Conservation (phyloP, 2,329 filamentous ascomycete genomes). For the Alternaria consortialis region DNA sequence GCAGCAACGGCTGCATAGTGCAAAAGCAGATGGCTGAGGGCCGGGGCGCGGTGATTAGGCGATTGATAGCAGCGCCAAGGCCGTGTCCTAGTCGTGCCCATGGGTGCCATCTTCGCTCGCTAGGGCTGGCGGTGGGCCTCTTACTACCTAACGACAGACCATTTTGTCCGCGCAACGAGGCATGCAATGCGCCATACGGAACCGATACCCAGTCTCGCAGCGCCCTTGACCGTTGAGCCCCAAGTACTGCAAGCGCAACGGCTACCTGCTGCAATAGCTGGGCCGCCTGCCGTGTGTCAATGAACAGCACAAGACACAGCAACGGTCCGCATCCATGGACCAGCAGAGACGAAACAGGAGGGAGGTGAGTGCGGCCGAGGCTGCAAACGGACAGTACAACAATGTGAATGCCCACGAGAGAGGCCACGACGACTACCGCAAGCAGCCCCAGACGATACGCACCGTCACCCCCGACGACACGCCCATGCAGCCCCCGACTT, state of each 20-base stretch:
- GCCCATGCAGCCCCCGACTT: not conserved
- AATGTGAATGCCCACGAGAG: constrained; percentile 12
- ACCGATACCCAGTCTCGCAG: constrained; percentile 18
- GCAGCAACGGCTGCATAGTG: not conserved
- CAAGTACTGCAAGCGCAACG: constrained; percentile 20
- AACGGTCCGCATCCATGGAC: constrained; percentile 40
- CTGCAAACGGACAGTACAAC: not conserved
- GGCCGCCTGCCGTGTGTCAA: constrained; percentile 26
- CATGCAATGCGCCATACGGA: constrained; percentile 35
- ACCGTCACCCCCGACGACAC: constrained; percentile 70
- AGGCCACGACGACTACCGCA: constrained; percentile 32
- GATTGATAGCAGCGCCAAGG: constrained; percentile 6
- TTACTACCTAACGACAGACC: constrained; percentile 13
- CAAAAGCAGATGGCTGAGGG: not conserved
- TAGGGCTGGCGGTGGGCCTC: constrained; percentile 15
- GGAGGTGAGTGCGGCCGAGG: constrained; percentile 37
- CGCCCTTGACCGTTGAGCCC: constrained; percentile 18
- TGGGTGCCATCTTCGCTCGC: constrained; percentile 9
- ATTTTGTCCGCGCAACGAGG: constrained; percentile 21
- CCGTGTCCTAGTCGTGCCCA: constrained; percentile 1
- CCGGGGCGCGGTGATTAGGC: constrained; percentile 8
- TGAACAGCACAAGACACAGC: constrained; percentile 21
- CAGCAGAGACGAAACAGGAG: constrained; percentile 35
- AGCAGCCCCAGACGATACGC: constrained; percentile 58
- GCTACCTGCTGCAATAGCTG: constrained; percentile 21